These are phyloP conservation scores for Fomitiporia mediterranea DNA, from an alignment of 1,284 basidiomycete species.

Conservation along the genomic window DNA sequence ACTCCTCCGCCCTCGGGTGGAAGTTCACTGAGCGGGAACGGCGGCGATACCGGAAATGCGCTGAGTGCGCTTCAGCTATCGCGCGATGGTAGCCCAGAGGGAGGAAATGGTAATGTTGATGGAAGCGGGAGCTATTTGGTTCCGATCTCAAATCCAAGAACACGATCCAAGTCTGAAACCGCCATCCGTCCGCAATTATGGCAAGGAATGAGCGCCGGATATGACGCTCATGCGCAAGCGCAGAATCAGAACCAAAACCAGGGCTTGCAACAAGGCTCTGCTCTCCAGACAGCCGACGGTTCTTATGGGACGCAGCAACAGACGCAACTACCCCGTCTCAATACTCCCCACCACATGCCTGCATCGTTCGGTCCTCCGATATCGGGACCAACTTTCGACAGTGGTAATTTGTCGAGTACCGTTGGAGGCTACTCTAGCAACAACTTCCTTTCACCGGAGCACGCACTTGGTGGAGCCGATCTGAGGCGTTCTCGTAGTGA, in stretches of 20 bases:
- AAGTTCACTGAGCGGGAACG: background rate
- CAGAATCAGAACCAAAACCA: slow-evolving; percentile 22
- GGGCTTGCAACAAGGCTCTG: slow-evolving; percentile 17
- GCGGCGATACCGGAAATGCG: background rate
- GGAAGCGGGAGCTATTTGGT: slow-evolving; percentile 26
- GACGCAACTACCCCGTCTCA: slow-evolving; percentile 6
- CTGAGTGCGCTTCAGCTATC: slow-evolving; percentile 15
- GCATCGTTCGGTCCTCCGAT: slow-evolving; percentile 13
- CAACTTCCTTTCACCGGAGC: slow-evolving; percentile 46
- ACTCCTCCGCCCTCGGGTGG: slow-evolving; percentile 16
- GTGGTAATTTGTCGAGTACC: background rate
- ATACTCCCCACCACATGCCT: slow-evolving; percentile 4
- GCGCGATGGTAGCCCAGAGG: slow-evolving; percentile 3
- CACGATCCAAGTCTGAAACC: slow-evolving; percentile 59
- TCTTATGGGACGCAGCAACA: slow-evolving; percentile 1
- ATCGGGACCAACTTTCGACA: background rate
- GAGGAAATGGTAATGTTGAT: slow-evolving; percentile 2
- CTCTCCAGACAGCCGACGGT: background rate
- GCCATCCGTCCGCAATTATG: slow-evolving; percentile 53
- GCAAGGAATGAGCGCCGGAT: slow-evolving; percentile 35
- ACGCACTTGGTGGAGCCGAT: slow-evolving; percentile 21
- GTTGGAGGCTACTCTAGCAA: slow-evolving; percentile 23
- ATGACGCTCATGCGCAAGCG: slow-evolving; percentile 27
- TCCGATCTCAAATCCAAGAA: slow-evolving; percentile 36
- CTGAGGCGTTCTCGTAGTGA: slow-evolving; percentile 54